Percentiles rank a stretch among this genome's conserved stretches.
phyloP scores from a whole-genome alignment of 2,329 filamentous ascomycete genomes.

The Aspergillus uvarum region DNA sequence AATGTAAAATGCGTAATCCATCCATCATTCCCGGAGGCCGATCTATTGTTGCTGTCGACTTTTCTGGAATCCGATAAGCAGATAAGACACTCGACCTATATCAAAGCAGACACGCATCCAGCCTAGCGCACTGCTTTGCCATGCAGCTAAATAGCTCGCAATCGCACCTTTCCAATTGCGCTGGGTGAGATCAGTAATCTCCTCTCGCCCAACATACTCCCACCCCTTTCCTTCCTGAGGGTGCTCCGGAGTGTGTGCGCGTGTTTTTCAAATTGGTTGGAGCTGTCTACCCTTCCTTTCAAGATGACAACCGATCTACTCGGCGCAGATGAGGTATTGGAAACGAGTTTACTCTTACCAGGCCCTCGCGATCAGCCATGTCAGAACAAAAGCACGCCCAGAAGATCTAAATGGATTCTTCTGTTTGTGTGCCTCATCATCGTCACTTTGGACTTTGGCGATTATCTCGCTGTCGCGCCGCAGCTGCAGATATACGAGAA shows the following conservation, averaged over 20 bases:
- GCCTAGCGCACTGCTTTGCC: background rate
- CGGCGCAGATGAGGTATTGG: background rate
- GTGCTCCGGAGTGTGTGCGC: background rate
- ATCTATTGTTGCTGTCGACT: background rate
- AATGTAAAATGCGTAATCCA: background rate
- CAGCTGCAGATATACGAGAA: slow-evolving; percentile 15
- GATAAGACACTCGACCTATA: background rate
- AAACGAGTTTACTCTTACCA: slow-evolving; percentile 1
- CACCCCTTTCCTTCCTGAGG: background rate
- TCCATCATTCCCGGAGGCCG: background rate
- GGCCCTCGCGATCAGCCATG: background rate
- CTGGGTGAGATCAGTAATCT: background rate
- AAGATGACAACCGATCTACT: background rate
- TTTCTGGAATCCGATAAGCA: background rate
- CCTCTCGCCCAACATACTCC: background rate
- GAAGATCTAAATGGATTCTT: slow-evolving; percentile 5
- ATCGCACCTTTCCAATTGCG: background rate
- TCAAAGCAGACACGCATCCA: background rate
- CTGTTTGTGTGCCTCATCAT: slow-evolving; percentile 8
- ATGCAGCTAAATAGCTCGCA: background rate
- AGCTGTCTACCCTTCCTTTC: background rate
- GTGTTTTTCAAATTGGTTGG: too few species aligned
- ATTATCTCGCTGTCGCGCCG: slow-evolving; percentile 13
- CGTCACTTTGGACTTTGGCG: slow-evolving; percentile 13
- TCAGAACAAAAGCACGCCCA: background rate